Percentiles rank a stretch among this genome's conserved stretches.
Conservation (phyloP, 768 basidiomycete genomes). For the Boletus subparvulus region DNA sequence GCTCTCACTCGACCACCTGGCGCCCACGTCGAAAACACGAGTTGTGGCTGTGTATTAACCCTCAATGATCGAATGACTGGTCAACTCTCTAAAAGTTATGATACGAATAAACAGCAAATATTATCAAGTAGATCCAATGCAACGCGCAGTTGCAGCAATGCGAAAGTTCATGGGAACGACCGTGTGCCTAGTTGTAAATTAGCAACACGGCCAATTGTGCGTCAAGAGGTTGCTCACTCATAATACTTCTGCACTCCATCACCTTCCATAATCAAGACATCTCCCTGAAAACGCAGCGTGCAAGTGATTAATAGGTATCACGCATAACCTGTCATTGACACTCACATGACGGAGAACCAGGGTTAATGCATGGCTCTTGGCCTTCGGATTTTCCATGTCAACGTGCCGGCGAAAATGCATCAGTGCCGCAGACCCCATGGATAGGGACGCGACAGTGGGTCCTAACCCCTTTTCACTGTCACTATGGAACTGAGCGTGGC, state of each 20-base stretch:
- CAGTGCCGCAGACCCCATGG: slow-evolving; percentile 70
- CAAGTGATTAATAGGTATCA: slow-evolving; percentile 6
- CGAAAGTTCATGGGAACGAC: slow-evolving; percentile 74
- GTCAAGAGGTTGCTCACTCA: slow-evolving; percentile 47
- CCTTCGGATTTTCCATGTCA: slow-evolving; percentile 34
- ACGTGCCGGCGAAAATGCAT: slow-evolving; percentile 72
- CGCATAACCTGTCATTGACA: not conserved
- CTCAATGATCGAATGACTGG: no score
- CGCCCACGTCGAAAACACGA: not conserved
- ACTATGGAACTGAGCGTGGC: slow-evolving; percentile 63
- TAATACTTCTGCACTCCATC: slow-evolving; percentile 64
- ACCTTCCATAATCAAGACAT: slow-evolving; percentile 78
- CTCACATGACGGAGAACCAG: slow-evolving; percentile 67
- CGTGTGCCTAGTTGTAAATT: slow-evolving; percentile 53
- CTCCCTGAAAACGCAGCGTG: slow-evolving; percentile 52
- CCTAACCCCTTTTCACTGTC: slow-evolving; percentile 76
- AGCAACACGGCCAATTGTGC: slow-evolving; percentile 7
- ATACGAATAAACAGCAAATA: not conserved
- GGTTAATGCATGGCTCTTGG: slow-evolving; percentile 41
- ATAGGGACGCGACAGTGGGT: slow-evolving; percentile 70
- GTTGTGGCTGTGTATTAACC: slow-evolving; percentile 16
- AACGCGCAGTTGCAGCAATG: slow-evolving; percentile 77
- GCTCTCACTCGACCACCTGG: not conserved
- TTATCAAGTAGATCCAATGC: slow-evolving; percentile 44
- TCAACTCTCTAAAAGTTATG: not conserved